phyloP scores from a whole-genome alignment of 2,329 filamentous ascomycete genomes.

The Fusarium heterosporum region DNA sequence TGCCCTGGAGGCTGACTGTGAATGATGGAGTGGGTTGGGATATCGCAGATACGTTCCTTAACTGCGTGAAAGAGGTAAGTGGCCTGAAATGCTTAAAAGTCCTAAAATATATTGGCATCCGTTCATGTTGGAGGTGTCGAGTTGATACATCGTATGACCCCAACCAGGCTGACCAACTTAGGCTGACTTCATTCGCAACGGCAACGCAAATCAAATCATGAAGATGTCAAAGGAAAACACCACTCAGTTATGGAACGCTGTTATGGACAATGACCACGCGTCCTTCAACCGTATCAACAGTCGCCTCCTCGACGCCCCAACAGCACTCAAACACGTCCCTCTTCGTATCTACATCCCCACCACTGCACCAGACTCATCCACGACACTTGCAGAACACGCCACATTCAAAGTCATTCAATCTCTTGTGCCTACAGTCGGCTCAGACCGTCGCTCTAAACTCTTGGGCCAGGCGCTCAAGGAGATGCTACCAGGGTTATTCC shows the following conservation, averaged over 20 bases:
- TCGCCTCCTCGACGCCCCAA: constrained; percentile 80
- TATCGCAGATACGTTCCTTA: constrained; percentile 72
- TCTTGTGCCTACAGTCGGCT: constrained; percentile 67
- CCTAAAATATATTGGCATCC: not conserved
- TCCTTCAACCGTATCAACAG: constrained; percentile 80
- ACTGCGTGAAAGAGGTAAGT: constrained; percentile 71
- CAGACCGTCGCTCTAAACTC: constrained; percentile 57
- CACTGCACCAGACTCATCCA: constrained; percentile 50
- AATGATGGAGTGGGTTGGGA: constrained; percentile 68
- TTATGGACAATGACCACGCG: constrained; percentile 79
- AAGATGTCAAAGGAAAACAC: constrained; percentile 86
- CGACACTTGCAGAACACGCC: constrained; percentile 52
- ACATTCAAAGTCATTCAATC: constrained; percentile 81
- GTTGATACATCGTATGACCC: not conserved
- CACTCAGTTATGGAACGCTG: constrained; percentile 82
- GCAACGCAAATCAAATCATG: constrained; percentile 91
- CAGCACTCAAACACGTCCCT: constrained; percentile 84
- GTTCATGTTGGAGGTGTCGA: not conserved
- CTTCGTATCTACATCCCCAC: constrained; percentile 86
- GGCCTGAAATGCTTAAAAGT: not conserved
- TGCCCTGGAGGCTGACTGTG: constrained; percentile 68
- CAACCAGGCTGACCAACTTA: constrained; percentile 45
- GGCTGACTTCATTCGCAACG: constrained; percentile 89
- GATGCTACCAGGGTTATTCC: constrained; percentile 85
- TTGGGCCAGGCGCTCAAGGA: constrained; percentile 82